These are phyloP conservation scores for Myxozyma kluyveri DNA, from an alignment of 805 yeast species.

Conservation along the genomic window DNA sequence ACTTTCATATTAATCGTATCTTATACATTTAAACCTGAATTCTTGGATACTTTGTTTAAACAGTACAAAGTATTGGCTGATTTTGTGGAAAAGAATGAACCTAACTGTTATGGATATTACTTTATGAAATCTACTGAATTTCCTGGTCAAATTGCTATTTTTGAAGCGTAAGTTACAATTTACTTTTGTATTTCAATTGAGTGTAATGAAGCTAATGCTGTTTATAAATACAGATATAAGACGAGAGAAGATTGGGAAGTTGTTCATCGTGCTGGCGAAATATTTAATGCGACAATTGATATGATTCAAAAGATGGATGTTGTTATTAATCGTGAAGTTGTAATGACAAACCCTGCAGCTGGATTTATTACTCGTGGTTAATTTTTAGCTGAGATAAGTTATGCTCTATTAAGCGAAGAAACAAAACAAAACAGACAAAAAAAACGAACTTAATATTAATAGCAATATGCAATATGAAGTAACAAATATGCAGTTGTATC, in stretches of 20 bases:
- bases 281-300: background rate
- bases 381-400: no score
- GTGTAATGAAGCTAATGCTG: background rate
- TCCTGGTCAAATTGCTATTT: conserved; percentile 22
- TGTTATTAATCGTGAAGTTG: no score
- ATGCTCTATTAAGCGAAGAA: no score
- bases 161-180: conserved; percentile 14
- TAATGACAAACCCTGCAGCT: no score
- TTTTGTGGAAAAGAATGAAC: conserved; percentile 16
- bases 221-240: no score
- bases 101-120: conserved; percentile 14
- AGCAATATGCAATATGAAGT: no score
- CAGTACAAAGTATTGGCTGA: conserved; percentile 54
- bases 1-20: conserved; percentile 13
- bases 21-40: conserved; percentile 18
- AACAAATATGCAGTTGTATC: no score
- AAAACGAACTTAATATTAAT: no score
- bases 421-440: no score
- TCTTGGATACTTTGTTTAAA: conserved; percentile 49
- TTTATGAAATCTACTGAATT: conserved; percentile 6
- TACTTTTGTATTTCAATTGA: background rate
- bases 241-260: conserved; percentile 17
- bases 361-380: no score
- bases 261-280: conserved; percentile 14
- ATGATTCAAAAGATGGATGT: no score